Evolutionary conservation across 2,329 filamentous ascomycete genomes (phyloP).

Genomic region (Endoconidiophora polonica): DNA sequence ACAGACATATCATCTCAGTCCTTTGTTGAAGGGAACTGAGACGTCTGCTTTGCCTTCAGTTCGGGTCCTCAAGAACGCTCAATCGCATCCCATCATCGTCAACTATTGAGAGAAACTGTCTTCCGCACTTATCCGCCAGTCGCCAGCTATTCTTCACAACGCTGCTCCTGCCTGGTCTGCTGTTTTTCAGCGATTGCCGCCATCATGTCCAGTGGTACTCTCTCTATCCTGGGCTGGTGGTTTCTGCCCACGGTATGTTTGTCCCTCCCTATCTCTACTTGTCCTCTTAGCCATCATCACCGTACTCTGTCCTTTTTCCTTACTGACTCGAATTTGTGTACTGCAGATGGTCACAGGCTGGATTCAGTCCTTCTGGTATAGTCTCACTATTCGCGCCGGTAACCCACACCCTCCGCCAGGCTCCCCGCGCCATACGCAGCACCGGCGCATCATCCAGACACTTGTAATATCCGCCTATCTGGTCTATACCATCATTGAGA

Average conservation of each 20-base stretch:
- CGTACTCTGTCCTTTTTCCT: neutral
- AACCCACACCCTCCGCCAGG: conserved; percentile 60
- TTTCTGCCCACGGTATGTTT: conserved; percentile 30
- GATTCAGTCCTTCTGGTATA: conserved; percentile 70
- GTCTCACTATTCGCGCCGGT: conserved; percentile 76
- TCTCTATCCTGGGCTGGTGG: conserved; percentile 32
- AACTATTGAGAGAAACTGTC: no score
- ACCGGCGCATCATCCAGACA: conserved; percentile 71
- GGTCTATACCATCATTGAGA: conserved; percentile 81
- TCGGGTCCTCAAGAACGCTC: no score
- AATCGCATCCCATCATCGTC: no score
- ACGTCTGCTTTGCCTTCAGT: no score
- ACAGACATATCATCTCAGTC: no score
- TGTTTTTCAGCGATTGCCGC: neutral
- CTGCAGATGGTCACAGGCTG: conserved; percentile 58
- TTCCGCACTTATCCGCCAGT: no score
- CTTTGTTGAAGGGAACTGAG: no score
- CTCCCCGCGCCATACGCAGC: conserved; percentile 48
- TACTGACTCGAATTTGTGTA: conserved; percentile 12
- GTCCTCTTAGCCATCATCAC: neutral
- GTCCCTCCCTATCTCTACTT: conserved; percentile 3
- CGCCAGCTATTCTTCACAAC: no score
- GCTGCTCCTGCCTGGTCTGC: no score
- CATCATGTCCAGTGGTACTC: conserved; percentile 24
- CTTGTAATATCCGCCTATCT: conserved; percentile 72